Percentiles rank a stretch among this genome's conserved stretches.
phyloP scores from a whole-genome alignment of 2,329 filamentous ascomycete species.

The Hortaea sp. region DNA sequence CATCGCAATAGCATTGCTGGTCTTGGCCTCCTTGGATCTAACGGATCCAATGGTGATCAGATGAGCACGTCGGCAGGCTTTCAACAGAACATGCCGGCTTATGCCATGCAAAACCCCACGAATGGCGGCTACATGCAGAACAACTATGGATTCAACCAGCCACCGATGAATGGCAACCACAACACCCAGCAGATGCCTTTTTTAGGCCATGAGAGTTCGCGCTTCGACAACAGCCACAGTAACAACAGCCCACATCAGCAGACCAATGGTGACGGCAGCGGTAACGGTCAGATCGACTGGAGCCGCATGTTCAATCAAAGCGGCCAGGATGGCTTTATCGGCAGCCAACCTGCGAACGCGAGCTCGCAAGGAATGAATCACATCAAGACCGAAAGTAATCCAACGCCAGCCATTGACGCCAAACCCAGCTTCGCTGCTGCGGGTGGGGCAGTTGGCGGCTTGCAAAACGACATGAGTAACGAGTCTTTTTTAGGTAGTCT shows the following conservation, averaged over 20 bases:
- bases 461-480: slow-evolving; percentile 33
- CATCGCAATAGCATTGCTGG: slow-evolving; percentile 24
- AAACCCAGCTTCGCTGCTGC: slow-evolving; percentile 1
- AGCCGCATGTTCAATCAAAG: slow-evolving; percentile 35
- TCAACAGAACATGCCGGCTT: slow-evolving; percentile 22
- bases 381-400: slow-evolving; percentile 33
- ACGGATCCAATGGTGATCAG: slow-evolving; percentile 17
- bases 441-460: slow-evolving; percentile 7
- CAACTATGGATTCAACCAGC: slow-evolving; percentile 22
- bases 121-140: slow-evolving; percentile 19
- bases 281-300: slow-evolving; percentile 31
- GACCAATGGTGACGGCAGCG: slow-evolving; percentile 21
- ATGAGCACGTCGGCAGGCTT: slow-evolving; percentile 20
- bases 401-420: slow-evolving; percentile 13
- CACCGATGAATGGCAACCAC: slow-evolving; percentile 19
- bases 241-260: slow-evolving; percentile 21
- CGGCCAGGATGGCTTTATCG: slow-evolving; percentile 36
- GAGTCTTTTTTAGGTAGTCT: slow-evolving; percentile 41
- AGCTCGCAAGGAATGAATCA: slow-evolving; percentile 24
- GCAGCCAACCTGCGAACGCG: slow-evolving; percentile 35
- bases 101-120: slow-evolving; percentile 22
- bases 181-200: slow-evolving; percentile 25
- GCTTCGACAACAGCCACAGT: slow-evolving; percentile 26
- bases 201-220: slow-evolving; percentile 29
- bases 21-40: slow-evolving; percentile 22